phyloP scores from a whole-genome alignment of 208 protist genomes.

The Leishmania braziliensis region DNA sequence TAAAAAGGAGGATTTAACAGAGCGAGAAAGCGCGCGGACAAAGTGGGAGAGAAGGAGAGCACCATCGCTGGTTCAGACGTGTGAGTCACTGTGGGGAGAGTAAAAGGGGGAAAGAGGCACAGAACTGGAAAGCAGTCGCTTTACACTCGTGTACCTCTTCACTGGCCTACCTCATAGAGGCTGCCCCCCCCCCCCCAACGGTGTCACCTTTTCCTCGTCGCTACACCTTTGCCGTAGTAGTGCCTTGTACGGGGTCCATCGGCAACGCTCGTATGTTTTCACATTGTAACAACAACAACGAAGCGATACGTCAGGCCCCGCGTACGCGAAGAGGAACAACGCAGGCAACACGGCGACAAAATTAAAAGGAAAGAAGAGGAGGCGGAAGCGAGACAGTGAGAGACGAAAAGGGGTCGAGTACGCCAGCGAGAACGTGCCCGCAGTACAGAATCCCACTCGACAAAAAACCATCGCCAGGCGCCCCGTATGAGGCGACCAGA shows the following conservation, averaged over 20 bases:
- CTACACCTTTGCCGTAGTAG: background rate
- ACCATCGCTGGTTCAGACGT: background rate
- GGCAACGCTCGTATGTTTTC: background rate
- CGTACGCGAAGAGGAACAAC: background rate
- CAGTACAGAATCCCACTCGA: background rate
- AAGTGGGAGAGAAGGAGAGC: background rate
- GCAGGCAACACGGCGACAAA: background rate
- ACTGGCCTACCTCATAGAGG: background rate
- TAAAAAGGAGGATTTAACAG: background rate
- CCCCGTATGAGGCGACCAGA: background rate
- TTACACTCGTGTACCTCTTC: background rate
- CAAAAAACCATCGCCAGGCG: background rate
- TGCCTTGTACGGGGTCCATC: background rate
- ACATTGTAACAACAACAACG: background rate
- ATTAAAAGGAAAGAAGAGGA: background rate
- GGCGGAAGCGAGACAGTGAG: background rate
- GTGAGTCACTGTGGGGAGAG: background rate
- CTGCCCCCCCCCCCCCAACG: background rate
- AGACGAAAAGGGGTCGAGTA: background rate
- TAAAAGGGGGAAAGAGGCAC: no score
- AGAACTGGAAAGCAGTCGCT: background rate
- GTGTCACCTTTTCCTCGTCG: no score
- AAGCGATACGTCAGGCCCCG: background rate
- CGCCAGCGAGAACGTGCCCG: background rate
- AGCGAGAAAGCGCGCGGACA: background rate